Base-by-base conservation (phyloP, 805 yeast genomes). In the Candida chilensis region DNA sequence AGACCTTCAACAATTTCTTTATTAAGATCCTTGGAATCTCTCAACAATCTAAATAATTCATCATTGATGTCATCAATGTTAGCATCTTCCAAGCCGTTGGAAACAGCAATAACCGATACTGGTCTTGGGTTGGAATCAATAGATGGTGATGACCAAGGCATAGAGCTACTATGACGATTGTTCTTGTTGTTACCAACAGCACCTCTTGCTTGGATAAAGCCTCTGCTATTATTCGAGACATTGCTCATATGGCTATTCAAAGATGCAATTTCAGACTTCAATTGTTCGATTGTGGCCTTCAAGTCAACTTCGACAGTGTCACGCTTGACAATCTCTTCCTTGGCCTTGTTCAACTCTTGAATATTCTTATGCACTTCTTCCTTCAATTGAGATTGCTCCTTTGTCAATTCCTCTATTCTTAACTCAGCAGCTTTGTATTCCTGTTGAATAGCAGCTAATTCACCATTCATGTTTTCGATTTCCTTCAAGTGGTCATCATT, bases 1-100 rank as follows among this genome's bases (percentile, higher is more conserved):
- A 92, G 64, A 5, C 95, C 94, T 42, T 81, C 88, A 18, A 87
- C 80, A 29, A 86, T 82, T 54, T 90, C 96, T 36, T 74, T 68
- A 50, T 84, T 90, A 38, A 90, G 61, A 31, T 71, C 64, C 35
- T 73, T 72, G 3, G 92, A 74, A 42, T 83, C 83, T 45, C 81
- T 75, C 36, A 83, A 62, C 43, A 79, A 62, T 42, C 71, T 67
- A 69, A 74, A 82, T 33, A 83, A 59, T 50, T 84, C 92, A 45
- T 74, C 85, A 44, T 80, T 79, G 39, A 83, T 80, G 31, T 77
- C 81, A 37, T 78, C 80, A 36, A 78, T 54, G 36, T 64, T 66
- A 37, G 69, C 66, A 27, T 64, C 68, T 42, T 71, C 79, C 34
- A 60, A 64, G 32, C 59, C 44, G 15, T 50, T 59, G 1, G 78